A percentile compares a stretch with the other conserved stretches of the same genome.
Evolutionary conservation across 2,329 filamentous ascomycete species (phyloP).

Genomic region (Tolypocladium inflatum): DNA sequence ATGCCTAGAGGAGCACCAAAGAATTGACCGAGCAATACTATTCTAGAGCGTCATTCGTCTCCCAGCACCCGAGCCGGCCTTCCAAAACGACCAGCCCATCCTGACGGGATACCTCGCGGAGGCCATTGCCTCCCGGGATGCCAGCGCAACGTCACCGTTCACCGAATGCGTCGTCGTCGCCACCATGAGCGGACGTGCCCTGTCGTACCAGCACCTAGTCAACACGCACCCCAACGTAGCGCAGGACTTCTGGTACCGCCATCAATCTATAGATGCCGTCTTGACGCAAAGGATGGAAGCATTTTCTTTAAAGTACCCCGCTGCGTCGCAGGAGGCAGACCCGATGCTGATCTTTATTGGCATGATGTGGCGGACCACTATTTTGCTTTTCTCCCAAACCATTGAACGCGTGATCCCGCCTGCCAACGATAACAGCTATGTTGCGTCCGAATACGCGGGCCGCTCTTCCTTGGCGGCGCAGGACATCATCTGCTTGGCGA

Average conservation of each 20-base stretch:
- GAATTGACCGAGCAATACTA: not conserved
- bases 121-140: constrained; percentile 12
- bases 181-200: constrained; percentile 10
- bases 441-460: not conserved
- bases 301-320: not conserved
- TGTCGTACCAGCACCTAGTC: not conserved
- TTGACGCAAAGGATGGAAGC: not conserved
- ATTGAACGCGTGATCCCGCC: not conserved
- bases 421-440: not conserved
- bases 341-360: not conserved
- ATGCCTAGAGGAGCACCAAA: not conserved
- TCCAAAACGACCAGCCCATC: constrained; percentile 20
- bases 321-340: not conserved
- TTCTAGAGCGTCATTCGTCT: constrained; percentile 23
- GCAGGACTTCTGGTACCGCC: not conserved
- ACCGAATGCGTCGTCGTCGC: constrained; percentile 22
- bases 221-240: not conserved
- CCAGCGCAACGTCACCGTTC: constrained; percentile 17
- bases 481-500: not conserved
- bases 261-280: not conserved
- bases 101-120: constrained; percentile 18
- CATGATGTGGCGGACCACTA: not conserved
- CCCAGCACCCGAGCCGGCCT: constrained; percentile 22
- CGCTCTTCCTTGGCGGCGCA: not conserved
- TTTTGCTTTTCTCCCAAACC: not conserved